phyloP scores from a whole-genome alignment of 345 rosid species.

The Excoecaria agallocha region DNA sequence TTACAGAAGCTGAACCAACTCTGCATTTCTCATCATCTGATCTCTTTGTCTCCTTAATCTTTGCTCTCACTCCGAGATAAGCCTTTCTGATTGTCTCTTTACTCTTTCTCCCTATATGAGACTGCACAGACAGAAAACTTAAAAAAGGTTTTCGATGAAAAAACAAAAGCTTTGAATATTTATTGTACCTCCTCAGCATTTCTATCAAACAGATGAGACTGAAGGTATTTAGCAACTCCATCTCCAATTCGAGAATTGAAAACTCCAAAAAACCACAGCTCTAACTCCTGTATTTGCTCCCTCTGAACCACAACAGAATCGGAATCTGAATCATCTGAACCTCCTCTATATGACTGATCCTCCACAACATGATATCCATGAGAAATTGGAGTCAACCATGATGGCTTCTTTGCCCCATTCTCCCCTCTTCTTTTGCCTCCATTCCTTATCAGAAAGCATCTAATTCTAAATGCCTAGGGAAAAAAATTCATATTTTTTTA shows the following conservation, averaged over 20 bases:
- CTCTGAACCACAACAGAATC: constrained; percentile 56
- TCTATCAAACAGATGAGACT: constrained; percentile 55
- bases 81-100: constrained; percentile 59
- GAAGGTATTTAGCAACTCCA: constrained; percentile 48
- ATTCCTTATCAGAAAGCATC: constrained; percentile 31
- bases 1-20: constrained; percentile 51
- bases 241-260: constrained; percentile 47
- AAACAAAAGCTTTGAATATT: neutral
- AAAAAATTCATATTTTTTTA: neutral
- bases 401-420: constrained; percentile 37
- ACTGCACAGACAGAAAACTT: constrained; percentile 28
- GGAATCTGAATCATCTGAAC: constrained; percentile 16
- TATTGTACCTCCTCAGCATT: constrained; percentile 40
- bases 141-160: too few species aligned
- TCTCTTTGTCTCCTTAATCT: constrained; percentile 33
- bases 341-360: constrained; percentile 26
- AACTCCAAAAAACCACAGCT: constrained; percentile 69
- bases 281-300: constrained; percentile 56
- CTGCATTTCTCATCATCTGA: constrained; percentile 32
- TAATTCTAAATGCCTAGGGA: constrained; percentile 44
- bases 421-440: constrained; percentile 32
- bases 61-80: constrained; percentile 49
- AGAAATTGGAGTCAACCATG: constrained; percentile 61
- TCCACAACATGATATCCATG: constrained; percentile 61
- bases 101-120: constrained; percentile 45